Conservation (phyloP, 805 yeast genomes). For the Teunomyces panamensis region DNA sequence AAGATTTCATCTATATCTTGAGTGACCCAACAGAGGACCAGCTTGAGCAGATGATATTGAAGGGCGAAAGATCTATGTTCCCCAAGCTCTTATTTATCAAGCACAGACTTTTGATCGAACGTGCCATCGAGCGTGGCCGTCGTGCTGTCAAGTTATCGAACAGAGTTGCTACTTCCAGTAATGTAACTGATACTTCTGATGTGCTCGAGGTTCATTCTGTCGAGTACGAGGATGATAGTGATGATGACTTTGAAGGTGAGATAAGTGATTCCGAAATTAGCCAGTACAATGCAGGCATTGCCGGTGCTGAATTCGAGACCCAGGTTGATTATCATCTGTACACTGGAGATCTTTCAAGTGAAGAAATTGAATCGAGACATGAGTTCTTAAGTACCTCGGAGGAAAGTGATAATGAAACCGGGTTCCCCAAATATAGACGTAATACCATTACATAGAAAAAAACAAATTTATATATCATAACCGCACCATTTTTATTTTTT, state of each 20-base stretch:
- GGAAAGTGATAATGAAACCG: neutral
- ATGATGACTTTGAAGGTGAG: slow-evolving; percentile 7
- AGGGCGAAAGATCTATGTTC: slow-evolving; percentile 64
- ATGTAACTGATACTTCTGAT: slow-evolving; percentile 1
- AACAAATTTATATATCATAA: neutral
- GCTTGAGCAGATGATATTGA: slow-evolving; percentile 51
- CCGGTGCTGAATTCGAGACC: neutral
- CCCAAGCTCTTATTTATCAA: slow-evolving; percentile 65
- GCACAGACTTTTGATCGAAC: slow-evolving; percentile 63
- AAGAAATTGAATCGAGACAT: neutral
- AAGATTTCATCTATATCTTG: slow-evolving; percentile 61
- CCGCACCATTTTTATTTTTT: neutral
- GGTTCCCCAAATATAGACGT: neutral
- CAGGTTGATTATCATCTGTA: neutral
- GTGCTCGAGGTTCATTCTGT: slow-evolving; percentile 7
- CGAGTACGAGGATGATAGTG: slow-evolving; percentile 11
- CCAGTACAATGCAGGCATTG: neutral
- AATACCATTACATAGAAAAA: neutral
- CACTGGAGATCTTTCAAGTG: neutral
- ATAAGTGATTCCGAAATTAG: neutral
- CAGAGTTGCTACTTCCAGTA: slow-evolving; percentile 6
- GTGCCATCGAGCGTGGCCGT: slow-evolving; percentile 56
- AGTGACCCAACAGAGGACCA: slow-evolving; percentile 65
- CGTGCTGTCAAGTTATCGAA: slow-evolving; percentile 18
- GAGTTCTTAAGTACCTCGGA: neutral